Evolutionary conservation across 2,329 filamentous ascomycete species (phyloP).

Genomic region (Hyphodiscus sp.): DNA sequence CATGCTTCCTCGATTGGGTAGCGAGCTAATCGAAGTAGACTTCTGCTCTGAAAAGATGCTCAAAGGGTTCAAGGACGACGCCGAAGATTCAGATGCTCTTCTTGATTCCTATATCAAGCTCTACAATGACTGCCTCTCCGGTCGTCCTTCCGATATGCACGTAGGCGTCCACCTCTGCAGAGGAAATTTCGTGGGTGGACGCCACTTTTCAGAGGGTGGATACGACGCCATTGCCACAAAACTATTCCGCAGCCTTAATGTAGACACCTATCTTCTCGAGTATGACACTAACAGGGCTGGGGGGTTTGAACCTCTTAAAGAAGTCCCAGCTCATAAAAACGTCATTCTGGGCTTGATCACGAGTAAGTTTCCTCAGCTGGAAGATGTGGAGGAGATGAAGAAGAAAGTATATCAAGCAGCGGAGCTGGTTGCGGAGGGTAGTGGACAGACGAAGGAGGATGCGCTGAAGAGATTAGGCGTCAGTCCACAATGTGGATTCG

Average conservation of each 20-base stretch:
- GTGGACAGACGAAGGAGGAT: slow-evolving; percentile 55
- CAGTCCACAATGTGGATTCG: slow-evolving; percentile 65
- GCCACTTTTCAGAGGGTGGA: slow-evolving; percentile 60
- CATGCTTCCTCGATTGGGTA: not conserved
- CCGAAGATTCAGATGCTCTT: slow-evolving; percentile 63
- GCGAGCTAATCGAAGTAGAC: slow-evolving; percentile 37
- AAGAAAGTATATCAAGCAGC: slow-evolving; percentile 52
- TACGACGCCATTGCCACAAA: slow-evolving; percentile 63
- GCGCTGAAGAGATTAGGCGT: slow-evolving; percentile 62
- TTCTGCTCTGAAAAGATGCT: slow-evolving; percentile 71
- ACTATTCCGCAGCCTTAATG: slow-evolving; percentile 55
- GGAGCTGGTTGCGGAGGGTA: slow-evolving; percentile 63
- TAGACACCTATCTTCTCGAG: slow-evolving; percentile 64
- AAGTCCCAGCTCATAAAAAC: slow-evolving; percentile 53
- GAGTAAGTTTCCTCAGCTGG: slow-evolving; percentile 54
- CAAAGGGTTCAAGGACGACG: slow-evolving; percentile 60
- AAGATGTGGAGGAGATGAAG: slow-evolving; percentile 60
- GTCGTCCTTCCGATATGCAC: slow-evolving; percentile 63
- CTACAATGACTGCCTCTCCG: slow-evolving; percentile 65
- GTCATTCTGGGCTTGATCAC: slow-evolving; percentile 60
- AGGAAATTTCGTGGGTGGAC: slow-evolving; percentile 59
- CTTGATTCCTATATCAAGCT: slow-evolving; percentile 70
- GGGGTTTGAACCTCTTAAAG: slow-evolving; percentile 58
- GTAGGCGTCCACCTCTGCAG: slow-evolving; percentile 71
- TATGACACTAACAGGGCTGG: slow-evolving; percentile 61